phyloP scores from a whole-genome alignment of 768 basidiomycete genomes.

The Peribolospora kevripleyi region DNA sequence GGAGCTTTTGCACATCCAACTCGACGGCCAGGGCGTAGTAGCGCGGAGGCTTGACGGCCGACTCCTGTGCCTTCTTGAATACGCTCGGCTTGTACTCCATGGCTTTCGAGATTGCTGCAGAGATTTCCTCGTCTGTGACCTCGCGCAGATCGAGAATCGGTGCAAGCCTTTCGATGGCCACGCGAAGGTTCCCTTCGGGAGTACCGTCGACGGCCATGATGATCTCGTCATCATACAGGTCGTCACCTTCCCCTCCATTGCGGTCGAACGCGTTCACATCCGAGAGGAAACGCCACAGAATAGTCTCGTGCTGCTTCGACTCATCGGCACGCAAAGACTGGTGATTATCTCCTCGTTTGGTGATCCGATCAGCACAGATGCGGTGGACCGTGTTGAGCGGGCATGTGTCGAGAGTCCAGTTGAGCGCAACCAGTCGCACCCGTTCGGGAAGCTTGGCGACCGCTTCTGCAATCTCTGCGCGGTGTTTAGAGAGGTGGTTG shows the following conservation, averaged over 20 bases:
- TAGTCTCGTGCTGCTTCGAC: constrained; percentile 40
- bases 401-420: constrained; percentile 37
- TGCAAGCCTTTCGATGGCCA: constrained; percentile 36
- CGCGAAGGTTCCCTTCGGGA: constrained; percentile 31
- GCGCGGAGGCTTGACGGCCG: constrained; percentile 23
- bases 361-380: constrained; percentile 51
- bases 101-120: constrained; percentile 27
- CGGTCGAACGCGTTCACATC: constrained; percentile 36
- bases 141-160: constrained; percentile 28
- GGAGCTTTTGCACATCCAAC: constrained; percentile 30
- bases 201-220: constrained; percentile 39
- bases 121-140: constrained; percentile 28
- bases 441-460: constrained; percentile 17
- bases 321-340: constrained; percentile 44
- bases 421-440: constrained; percentile 52
- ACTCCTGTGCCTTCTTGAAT: constrained; percentile 14
- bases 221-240: constrained; percentile 28
- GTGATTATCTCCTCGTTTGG: constrained; percentile 56
- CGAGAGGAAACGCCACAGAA: constrained; percentile 58
- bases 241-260: constrained; percentile 25
- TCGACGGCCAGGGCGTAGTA: constrained; percentile 66
- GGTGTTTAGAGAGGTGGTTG: constrained; percentile 65
- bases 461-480: constrained; percentile 39
- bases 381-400: constrained; percentile 37
- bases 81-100: constrained; percentile 23